A percentile compares a stretch with the other conserved stretches of the same genome.
These are phyloP conservation scores for Graphilbum sp. DNA, from an alignment of 2,329 filamentous ascomycete genomes.

Conservation along the genomic window DNA sequence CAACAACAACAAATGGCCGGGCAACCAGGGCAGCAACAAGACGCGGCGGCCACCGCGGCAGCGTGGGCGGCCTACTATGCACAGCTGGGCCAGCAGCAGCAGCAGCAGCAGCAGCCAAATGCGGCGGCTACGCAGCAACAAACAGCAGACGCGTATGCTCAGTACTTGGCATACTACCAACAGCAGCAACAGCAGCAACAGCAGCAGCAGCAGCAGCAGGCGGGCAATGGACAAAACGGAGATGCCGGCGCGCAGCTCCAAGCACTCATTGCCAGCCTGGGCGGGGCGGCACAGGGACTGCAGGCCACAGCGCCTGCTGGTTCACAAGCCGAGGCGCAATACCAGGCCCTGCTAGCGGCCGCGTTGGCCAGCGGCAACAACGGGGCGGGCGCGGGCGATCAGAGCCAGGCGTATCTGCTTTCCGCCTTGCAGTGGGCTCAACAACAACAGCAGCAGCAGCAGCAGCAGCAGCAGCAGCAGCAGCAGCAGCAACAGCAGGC, in stretches of 20 bases:
- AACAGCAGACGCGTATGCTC: conserved; percentile 13
- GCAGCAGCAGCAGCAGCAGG: conserved; percentile 4
- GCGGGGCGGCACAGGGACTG: conserved; percentile 1
- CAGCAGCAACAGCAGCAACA: conserved; percentile 11
- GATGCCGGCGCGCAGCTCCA: conserved; percentile 10
- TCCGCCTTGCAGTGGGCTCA: conserved; percentile 4
- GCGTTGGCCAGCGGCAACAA: conserved; percentile 1
- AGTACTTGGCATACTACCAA: conserved; percentile 18
- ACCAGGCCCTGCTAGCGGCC: conserved; percentile 8
- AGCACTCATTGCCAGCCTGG: conserved; percentile 7
- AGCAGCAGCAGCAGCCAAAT: conserved; percentile 10
- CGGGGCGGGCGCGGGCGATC: neutral
- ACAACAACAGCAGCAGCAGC: conserved; percentile 5
- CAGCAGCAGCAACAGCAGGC: no score
- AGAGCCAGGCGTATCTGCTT: neutral
- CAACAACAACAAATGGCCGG: conserved; percentile 4
- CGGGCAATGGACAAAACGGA: neutral
- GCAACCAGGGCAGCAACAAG: conserved; percentile 11
- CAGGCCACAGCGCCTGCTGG: no score
- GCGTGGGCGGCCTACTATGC: conserved; percentile 25
- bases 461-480: neutral
- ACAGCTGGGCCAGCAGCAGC: conserved; percentile 15
- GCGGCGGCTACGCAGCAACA: conserved; percentile 11
- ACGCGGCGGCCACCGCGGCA: conserved; percentile 11
- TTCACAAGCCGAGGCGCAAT: conserved; percentile 4